Evolutionary conservation across 1,284 basidiomycete genomes (phyloP).

Genomic region (Mixia osmundae): DNA sequence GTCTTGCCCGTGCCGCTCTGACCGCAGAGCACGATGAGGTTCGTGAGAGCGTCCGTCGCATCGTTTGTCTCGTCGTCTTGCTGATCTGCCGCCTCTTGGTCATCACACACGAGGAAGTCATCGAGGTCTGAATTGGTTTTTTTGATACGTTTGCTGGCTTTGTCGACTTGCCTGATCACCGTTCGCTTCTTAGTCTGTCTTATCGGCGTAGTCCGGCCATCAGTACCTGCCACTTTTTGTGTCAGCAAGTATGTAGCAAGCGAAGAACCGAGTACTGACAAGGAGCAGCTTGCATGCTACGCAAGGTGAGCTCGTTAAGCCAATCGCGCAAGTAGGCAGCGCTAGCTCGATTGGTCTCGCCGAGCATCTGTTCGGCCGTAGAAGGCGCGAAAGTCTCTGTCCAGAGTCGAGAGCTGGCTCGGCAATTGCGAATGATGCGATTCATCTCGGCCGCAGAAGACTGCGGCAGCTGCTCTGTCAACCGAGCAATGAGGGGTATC

Average conservation of each 20-base stretch:
- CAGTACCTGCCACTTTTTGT: constrained; percentile 12
- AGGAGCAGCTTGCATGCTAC: constrained; percentile 23
- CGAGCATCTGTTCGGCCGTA: constrained; percentile 47
- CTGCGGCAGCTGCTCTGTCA: too few species aligned
- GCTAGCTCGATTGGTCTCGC: constrained; percentile 38
- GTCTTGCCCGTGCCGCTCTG: constrained; percentile 77
- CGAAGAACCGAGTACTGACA: too few species aligned
- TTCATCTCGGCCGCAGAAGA: too few species aligned
- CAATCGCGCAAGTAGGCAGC: constrained; percentile 58
- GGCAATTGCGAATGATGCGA: too few species aligned
- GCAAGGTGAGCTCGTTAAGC: constrained; percentile 44
- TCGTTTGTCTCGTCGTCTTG: constrained; percentile 27
- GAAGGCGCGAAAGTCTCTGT: constrained; percentile 51
- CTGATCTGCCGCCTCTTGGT: constrained; percentile 12
- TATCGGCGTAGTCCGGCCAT: not conserved
- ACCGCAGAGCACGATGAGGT: constrained; percentile 62
- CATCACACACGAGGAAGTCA: constrained; percentile 18
- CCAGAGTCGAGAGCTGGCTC: too few species aligned
- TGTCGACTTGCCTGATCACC: constrained; percentile 19
- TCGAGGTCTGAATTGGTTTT: constrained; percentile 20
- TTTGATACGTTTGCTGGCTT: constrained; percentile 13
- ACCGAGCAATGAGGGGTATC: too few species aligned
- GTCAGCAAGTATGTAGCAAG: too few species aligned
- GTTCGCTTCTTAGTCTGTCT: not conserved
- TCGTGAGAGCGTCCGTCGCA: constrained; percentile 34